phyloP scores from a whole-genome alignment of 441 rosid species.

The Breynia disticha region DNA sequence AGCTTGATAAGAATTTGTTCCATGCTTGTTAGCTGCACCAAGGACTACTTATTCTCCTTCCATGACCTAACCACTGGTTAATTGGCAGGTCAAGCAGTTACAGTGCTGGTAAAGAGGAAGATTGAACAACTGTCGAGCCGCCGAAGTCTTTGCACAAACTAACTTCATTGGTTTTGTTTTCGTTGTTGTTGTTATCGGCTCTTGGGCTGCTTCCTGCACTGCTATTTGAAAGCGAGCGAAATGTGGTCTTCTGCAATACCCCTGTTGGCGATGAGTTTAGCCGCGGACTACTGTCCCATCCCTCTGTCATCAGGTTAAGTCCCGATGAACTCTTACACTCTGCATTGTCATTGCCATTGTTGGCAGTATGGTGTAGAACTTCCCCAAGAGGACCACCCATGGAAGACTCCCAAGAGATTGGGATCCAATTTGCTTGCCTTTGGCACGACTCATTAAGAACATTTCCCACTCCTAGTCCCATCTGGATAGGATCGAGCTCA shows the following conservation, averaged over 20 bases:
- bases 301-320: conserved; percentile 30
- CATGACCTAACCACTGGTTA: not conserved
- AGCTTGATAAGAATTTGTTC: too few species aligned
- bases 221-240: conserved; percentile 60
- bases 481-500: conserved; percentile 39
- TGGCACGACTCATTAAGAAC: conserved; percentile 25
- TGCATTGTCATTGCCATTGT: conserved; percentile 11
- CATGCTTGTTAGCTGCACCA: too few species aligned
- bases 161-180: conserved; percentile 24
- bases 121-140: conserved; percentile 21
- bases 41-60: not conserved
- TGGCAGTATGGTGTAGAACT: conserved; percentile 37
- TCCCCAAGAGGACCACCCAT: conserved; percentile 85
- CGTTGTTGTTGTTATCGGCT: conserved; percentile 40
- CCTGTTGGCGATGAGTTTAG: conserved; percentile 65
- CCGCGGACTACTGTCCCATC: conserved; percentile 43
- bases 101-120: conserved; percentile 24
- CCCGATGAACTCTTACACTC: conserved; percentile 26
- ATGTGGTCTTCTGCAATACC: conserved; percentile 53
- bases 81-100: conserved; percentile 10
- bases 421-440: conserved; percentile 54
- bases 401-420: conserved; percentile 61
- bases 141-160: conserved; percentile 23
- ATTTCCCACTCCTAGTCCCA: conserved; percentile 38
- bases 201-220: conserved; percentile 69